phyloP scores from a whole-genome alignment of 2,329 filamentous ascomycete genomes.

The Nectriaceae sp. region DNA sequence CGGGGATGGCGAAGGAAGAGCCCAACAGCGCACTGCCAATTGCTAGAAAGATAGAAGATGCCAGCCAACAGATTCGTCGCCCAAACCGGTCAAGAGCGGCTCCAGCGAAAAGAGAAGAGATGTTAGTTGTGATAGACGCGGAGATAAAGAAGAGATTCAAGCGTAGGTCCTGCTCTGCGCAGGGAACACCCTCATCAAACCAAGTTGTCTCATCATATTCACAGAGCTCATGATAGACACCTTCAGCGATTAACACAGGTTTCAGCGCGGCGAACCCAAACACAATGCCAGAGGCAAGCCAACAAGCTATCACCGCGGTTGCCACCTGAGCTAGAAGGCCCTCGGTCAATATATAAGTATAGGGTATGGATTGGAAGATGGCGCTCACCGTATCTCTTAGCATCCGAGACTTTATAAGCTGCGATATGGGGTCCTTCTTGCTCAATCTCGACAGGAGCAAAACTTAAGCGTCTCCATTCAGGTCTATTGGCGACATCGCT shows the following conservation, averaged over 20 bases:
- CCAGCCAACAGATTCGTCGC: conserved; percentile 71
- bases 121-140: conserved; percentile 83
- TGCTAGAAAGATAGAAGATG: conserved; percentile 68
- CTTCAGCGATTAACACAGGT: conserved; percentile 73
- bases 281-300: conserved; percentile 75
- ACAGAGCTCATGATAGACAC: conserved; percentile 69
- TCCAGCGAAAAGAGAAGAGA: conserved; percentile 80
- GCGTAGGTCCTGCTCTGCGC: conserved; percentile 52
- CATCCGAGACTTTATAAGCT: conserved; percentile 33
- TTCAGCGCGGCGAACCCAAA: conserved; percentile 86
- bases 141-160: conserved; percentile 91
- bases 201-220: conserved; percentile 20
- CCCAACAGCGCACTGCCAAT: conserved; percentile 72
- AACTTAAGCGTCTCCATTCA: conserved; percentile 31
- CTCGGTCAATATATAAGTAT: background rate
- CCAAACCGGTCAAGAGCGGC: conserved; percentile 81
- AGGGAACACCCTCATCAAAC: conserved; percentile 33
- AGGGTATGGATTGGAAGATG: background rate
- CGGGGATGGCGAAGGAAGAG: conserved; percentile 60
- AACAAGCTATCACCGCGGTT: conserved; percentile 69
- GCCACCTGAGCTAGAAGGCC: conserved; percentile 62
- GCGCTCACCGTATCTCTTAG: conserved; percentile 26
- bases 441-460: conserved; percentile 27
- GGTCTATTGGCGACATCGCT: conserved; percentile 12
- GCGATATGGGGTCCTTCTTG: conserved; percentile 29